Percentiles rank a stretch among this genome's conserved stretches.
Evolutionary conservation across 2,329 filamentous ascomycete genomes (phyloP).

Genomic region (Gyromitra esculenta): DNA sequence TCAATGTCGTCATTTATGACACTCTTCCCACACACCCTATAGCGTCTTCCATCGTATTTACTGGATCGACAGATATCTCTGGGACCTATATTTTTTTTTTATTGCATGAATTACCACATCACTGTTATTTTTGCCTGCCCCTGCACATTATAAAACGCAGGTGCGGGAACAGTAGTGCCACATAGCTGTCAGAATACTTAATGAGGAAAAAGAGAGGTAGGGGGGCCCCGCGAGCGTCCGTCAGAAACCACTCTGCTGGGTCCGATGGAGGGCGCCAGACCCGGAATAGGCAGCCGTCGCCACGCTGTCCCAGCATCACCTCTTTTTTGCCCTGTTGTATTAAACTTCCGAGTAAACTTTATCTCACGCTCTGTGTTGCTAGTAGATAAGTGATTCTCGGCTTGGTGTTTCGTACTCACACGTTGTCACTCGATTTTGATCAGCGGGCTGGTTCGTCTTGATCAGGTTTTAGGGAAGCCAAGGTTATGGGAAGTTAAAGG

Average conservation of each 20-base stretch:
- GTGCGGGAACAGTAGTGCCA: conserved; percentile 2
- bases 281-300: not conserved
- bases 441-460: not conserved
- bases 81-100: conserved; percentile 13
- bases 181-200: not conserved
- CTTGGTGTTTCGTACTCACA: conserved; percentile 4
- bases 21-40: not conserved
- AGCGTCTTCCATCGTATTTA: not conserved
- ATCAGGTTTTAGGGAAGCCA: not conserved
- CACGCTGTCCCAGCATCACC: not conserved
- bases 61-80: not conserved
- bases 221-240: conserved; percentile 14
- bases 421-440: conserved; percentile 16
- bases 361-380: conserved; percentile 9
- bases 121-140: not conserved
- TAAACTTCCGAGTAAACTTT: conserved; percentile 10
- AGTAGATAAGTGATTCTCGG: conserved; percentile 12
- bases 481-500: not conserved
- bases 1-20: conserved; percentile 4
- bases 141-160: not conserved
- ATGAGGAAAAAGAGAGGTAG: conserved; percentile 31
- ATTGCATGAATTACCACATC: conserved; percentile 34
- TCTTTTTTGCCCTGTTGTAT: not conserved
- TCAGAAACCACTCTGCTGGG: conserved; percentile 22
- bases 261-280: not conserved